Percentiles rank a stretch among this genome's conserved stretches.
Conservation (phyloP, 2,329 filamentous ascomycete species). For the Fonsecaea pedrosoi region DNA sequence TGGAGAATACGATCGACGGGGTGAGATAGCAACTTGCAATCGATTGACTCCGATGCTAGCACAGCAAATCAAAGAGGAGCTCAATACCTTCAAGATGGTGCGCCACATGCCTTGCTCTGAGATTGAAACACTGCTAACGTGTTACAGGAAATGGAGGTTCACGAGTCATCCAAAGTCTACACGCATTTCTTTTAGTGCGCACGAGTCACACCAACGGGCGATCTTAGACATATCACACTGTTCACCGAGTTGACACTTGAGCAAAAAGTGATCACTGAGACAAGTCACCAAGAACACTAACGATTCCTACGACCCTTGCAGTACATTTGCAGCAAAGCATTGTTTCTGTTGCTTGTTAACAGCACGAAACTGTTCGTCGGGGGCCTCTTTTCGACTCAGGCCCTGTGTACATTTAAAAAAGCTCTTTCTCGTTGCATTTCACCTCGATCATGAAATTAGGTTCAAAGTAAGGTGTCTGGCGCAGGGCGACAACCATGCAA, state of each 20-base stretch:
- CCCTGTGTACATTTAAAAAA: conserved; percentile 40
- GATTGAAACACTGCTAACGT: conserved; percentile 48
- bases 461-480: conserved; percentile 38
- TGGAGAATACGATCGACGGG: conserved; percentile 92
- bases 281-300: conserved; percentile 28
- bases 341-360: conserved; percentile 31
- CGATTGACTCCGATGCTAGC: conserved; percentile 94
- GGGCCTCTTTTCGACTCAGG: conserved; percentile 25
- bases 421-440: conserved; percentile 34
- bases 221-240: conserved; percentile 19
- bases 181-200: conserved; percentile 89
- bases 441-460: conserved; percentile 32
- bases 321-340: conserved; percentile 35
- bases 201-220: conserved; percentile 26
- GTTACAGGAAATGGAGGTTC: conserved; percentile 95
- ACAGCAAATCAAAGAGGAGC: conserved; percentile 98
- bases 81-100: conserved; percentile 99
- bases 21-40: conserved; percentile 97
- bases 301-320: conserved; percentile 36
- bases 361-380: conserved; percentile 27
- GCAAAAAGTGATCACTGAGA: conserved; percentile 20
- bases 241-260: conserved; percentile 14
- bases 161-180: conserved; percentile 98
- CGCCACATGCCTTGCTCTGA: conserved; percentile 43
- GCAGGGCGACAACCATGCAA: conserved; percentile 17